These are phyloP conservation scores for Tetracladium setigerum DNA, from an alignment of 495 filamentous ascomycete species.

Conservation along the genomic window DNA sequence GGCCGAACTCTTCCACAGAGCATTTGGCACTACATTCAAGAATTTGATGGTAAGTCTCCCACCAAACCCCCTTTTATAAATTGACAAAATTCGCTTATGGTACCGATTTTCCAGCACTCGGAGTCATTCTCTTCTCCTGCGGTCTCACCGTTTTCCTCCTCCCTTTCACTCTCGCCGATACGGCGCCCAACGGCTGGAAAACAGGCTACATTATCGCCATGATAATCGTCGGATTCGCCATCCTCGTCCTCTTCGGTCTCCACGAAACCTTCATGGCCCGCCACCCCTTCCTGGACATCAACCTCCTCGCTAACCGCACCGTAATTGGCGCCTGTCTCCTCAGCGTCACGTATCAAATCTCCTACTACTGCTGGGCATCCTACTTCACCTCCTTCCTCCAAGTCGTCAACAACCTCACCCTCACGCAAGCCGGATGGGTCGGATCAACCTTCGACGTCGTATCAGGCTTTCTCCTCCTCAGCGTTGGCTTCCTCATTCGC, in stretches of 20 bases:
- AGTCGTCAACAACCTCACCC: neutral
- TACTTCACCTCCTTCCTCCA: constrained; percentile 61
- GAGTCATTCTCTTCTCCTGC: constrained; percentile 47
- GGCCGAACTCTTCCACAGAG: constrained; percentile 39
- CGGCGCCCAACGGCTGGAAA: constrained; percentile 36
- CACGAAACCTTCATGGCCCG: constrained; percentile 53
- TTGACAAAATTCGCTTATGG: neutral
- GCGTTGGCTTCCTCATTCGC: constrained; percentile 43
- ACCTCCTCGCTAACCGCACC: constrained; percentile 55
- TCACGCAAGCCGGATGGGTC: constrained; percentile 47
- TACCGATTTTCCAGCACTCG: constrained; percentile 31
- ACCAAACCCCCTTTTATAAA: neutral
- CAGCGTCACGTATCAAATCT: constrained; percentile 41
- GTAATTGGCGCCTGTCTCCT: constrained; percentile 56
- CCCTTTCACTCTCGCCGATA: constrained; percentile 47
- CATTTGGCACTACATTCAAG: constrained; percentile 45
- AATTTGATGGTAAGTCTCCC: constrained; percentile 48
- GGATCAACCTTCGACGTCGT: constrained; percentile 58
- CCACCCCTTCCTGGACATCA: constrained; percentile 50
- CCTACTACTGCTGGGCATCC: constrained; percentile 53
- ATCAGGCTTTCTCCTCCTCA: constrained; percentile 55
- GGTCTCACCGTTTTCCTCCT: constrained; percentile 57
- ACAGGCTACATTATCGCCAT: constrained; percentile 48
- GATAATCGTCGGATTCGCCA: constrained; percentile 46
- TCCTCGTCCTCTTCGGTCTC: constrained; percentile 49